Evolutionary conservation across 352 stramenopile species (phyloP).

Genomic region (Phytophthora sansomeana): DNA sequence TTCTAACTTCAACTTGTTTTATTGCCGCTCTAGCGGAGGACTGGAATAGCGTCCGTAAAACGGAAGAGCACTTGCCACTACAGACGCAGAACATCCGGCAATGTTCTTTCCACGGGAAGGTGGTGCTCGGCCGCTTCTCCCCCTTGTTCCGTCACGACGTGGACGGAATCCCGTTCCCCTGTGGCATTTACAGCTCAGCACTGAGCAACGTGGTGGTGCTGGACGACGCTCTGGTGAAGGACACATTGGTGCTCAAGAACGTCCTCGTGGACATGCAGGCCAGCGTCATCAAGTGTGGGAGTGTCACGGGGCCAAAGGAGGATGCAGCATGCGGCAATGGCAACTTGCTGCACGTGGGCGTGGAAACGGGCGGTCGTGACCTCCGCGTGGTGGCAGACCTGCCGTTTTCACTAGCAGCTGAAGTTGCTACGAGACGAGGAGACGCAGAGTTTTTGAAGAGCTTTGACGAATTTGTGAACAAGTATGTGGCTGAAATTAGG

Average conservation of each 20-base stretch:
- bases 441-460: conserved; percentile 46
- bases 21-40: conserved; percentile 59
- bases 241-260: conserved; percentile 64
- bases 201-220: conserved; percentile 70
- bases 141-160: conserved; percentile 42
- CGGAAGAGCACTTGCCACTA: conserved; percentile 21
- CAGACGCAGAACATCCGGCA: conserved; percentile 57
- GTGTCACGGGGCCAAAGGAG: conserved; percentile 45
- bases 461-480: conserved; percentile 63
- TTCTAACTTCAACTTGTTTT: conserved; percentile 8
- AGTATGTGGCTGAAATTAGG: conserved; percentile 54
- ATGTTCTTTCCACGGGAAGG: conserved; percentile 71
- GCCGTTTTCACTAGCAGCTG: conserved; percentile 62
- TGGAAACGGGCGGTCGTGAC: conserved; percentile 83
- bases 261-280: conserved; percentile 58
- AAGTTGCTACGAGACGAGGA: conserved; percentile 50
- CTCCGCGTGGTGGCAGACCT: conserved; percentile 78
- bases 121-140: conserved; percentile 69
- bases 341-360: conserved; percentile 71
- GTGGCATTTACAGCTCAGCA: conserved; percentile 74
- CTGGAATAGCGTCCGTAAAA: conserved; percentile 69
- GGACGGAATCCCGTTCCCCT: conserved; percentile 60
- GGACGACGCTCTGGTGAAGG: conserved; percentile 78
- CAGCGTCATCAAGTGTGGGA: conserved; percentile 73
- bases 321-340: conserved; percentile 60